Base-by-base conservation (phyloP, 1,139 yeast species). In the Saccharomyces hybrid region DNA sequence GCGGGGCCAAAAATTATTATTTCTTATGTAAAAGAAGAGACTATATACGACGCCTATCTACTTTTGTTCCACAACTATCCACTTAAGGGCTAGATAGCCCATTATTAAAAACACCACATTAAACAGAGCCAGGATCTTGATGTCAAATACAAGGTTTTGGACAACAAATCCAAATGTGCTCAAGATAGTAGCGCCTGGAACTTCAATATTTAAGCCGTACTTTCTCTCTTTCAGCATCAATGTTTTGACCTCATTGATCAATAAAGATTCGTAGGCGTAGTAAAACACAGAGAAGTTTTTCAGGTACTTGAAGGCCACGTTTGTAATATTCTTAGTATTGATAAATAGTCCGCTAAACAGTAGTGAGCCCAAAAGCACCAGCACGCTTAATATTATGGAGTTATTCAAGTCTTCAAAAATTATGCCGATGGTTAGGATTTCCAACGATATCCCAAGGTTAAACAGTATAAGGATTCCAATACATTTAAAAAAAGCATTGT, bases 171-270 rank as follows among this genome's bases (percentile, higher is more conserved):
- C 99, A 75, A 93, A 93, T 0, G 98, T 90, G 62, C 95, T 87
- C 61, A 93, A 78, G 57, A 93, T 93, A 1, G 96, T 95, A 1
- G 99, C 98, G 5, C 99, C 99, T 0, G 99, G 99, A n/a, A 93
- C 95, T 70, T 90, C 97, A 61, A 93, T 93, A 52, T 93, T 87
- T 47, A 93, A 78, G 0, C 99, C 99, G 66, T 84, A 93, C 71
- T 93, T 93, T 68, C 84, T 84, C 68, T 93, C 99, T 60, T 82
- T 83, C 63, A 93, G 77, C 11, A 89, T 84, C 66, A 93, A 77
- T 51, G 88, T 88, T 66, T 84, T 86, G n/a, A 93, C 98, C 69
- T 93, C 99, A 69, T 93, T 93, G 53, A 93, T 91, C 1, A 91
- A 79, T 60, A 93, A 75, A 0, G 97, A 88, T 68, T 93, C 99